Conservation (phyloP, 176 grass and related monocot genomes). For the Ampelocalamus luodianensis region DNA sequence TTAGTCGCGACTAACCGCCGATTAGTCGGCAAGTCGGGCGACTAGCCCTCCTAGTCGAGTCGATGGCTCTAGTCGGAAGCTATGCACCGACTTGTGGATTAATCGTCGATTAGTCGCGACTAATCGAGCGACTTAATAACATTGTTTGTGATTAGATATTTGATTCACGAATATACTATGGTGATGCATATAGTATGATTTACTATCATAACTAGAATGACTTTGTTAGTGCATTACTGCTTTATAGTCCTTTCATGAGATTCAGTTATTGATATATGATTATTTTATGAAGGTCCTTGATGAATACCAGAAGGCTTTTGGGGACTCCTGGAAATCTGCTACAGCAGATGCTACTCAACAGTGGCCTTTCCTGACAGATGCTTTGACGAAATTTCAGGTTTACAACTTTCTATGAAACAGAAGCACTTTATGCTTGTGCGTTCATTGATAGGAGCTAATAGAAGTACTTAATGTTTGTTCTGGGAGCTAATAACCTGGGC, state of each 20-base stretch:
- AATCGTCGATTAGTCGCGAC: too few species aligned
- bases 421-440: background rate
- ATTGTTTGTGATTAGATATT: too few species aligned
- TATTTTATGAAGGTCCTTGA: constrained; percentile 81
- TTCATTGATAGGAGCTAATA: constrained; percentile 3
- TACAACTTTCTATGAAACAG: constrained; percentile 2
- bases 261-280: constrained; percentile 2
- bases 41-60: too few species aligned
- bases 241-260: background rate
- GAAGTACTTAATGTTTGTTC: constrained; percentile 3
- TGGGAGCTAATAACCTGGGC: background rate
- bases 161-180: too few species aligned
- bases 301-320: constrained; percentile 98
- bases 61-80: too few species aligned
- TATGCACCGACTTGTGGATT: too few species aligned
- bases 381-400: constrained; percentile 96
- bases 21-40: too few species aligned
- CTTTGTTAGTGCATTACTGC: background rate
- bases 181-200: background rate
- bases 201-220: background rate
- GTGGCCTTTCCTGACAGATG: constrained; percentile 82
- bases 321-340: constrained; percentile 73
- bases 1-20: too few species aligned
- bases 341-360: constrained; percentile 69
- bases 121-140: too few species aligned